Evolutionary conservation across 306 rosid genomes (phyloP).

Genomic region (Chamaecrista fasciculata): DNA sequence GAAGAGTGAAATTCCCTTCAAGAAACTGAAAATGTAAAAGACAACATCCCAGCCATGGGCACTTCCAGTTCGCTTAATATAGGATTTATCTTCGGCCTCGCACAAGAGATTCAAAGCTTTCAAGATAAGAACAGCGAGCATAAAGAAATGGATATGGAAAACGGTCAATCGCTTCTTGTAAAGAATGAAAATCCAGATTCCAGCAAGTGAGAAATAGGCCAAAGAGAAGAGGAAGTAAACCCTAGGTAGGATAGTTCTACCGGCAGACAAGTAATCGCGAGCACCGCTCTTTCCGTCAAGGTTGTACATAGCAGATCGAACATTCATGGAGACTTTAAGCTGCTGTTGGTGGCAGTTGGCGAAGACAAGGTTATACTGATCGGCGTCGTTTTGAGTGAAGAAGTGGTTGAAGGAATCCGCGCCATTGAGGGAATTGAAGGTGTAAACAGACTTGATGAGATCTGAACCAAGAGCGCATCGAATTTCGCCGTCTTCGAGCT

Average conservation of each 20-base stretch:
- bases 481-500: constrained; percentile 64
- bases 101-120: constrained; percentile 76
- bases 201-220: constrained; percentile 52
- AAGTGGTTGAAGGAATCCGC: constrained; percentile 12
- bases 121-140: constrained; percentile 81
- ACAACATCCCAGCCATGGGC: constrained; percentile 98
- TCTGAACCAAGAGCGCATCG: constrained; percentile 64
- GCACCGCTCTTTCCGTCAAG: constrained; percentile 60
- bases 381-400: constrained; percentile 58
- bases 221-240: constrained; percentile 68
- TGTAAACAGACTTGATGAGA: constrained; percentile 56
- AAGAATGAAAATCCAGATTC: constrained; percentile 60
- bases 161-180: constrained; percentile 77
- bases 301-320: constrained; percentile 78
- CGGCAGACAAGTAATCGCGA: constrained; percentile 84
- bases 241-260: constrained; percentile 73
- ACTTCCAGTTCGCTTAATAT: constrained; percentile 77
- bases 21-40: constrained; percentile 83
- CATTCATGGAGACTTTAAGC: constrained; percentile 60
- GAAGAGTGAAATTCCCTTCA: constrained; percentile 79
- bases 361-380: constrained; percentile 81
- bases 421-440: constrained; percentile 47
- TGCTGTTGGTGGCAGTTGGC: constrained; percentile 61
- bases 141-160: constrained; percentile 78
- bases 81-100: constrained; percentile 89